Conservation (phyloP, 179 eudicot genomes). For the Spergularia azorica region DNA sequence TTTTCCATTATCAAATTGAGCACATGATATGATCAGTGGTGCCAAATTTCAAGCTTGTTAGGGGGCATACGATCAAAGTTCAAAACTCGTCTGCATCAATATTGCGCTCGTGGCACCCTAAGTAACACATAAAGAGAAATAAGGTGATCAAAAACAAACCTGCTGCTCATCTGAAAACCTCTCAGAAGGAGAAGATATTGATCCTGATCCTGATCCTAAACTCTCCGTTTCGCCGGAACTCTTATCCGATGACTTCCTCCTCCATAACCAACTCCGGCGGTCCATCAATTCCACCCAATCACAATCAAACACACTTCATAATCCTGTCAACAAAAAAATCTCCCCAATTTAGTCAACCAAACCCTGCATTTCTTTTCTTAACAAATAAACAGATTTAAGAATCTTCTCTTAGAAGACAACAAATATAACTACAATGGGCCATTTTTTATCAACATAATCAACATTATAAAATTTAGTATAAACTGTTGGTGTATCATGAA, state of each 20-base stretch:
- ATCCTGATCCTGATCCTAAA: slow-evolving; percentile 59
- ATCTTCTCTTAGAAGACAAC: slow-evolving; percentile 3
- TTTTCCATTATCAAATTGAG: background rate
- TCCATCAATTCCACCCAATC: slow-evolving; percentile 52
- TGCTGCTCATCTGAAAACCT: slow-evolving; percentile 81
- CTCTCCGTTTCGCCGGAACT: slow-evolving; percentile 82
- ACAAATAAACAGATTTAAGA: slow-evolving; percentile 15
- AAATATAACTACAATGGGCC: slow-evolving; percentile 1
- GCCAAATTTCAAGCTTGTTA: too few relatives aligned
- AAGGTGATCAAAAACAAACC: slow-evolving; percentile 21
- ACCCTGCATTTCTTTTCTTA: background rate
- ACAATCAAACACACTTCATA: slow-evolving; percentile 31
- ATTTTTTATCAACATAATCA: slow-evolving; percentile 15
- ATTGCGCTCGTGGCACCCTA: too few relatives aligned
- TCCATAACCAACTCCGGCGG: slow-evolving; percentile 90
- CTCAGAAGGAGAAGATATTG: slow-evolving; percentile 81
- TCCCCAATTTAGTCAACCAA: slow-evolving; percentile 1
- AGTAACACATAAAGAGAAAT: too few relatives aligned
- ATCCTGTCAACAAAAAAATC: slow-evolving; percentile 17
- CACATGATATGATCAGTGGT: slow-evolving; percentile 1
- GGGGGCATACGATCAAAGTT: too few relatives aligned
- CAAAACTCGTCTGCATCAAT: too few relatives aligned
- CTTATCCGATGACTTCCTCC: slow-evolving; percentile 83
- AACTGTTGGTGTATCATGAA: slow-evolving; percentile 23
- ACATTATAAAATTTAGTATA: slow-evolving; percentile 4